These are phyloP conservation scores for Boechera stricta DNA, from an alignment of 345 rosid genomes.

Conservation along the genomic window DNA sequence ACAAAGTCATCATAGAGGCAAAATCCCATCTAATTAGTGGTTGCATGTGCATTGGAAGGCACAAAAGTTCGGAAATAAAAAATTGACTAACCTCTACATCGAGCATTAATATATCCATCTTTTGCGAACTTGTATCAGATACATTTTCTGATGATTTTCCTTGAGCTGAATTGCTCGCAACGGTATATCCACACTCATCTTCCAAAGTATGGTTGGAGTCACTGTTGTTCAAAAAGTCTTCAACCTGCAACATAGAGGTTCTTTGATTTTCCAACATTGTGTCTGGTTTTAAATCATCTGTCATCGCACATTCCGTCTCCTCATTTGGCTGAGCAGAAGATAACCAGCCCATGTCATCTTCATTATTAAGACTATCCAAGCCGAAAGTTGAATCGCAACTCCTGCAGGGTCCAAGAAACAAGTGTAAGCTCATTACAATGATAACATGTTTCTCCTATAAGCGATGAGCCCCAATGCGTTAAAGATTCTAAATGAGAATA, in stretches of 20 bases:
- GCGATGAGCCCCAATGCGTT: neutral
- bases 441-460: conserved; percentile 7
- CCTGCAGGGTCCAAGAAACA: conserved; percentile 53
- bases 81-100: conserved; percentile 58
- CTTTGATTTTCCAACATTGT: conserved; percentile 48
- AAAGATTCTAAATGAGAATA: conserved; percentile 12
- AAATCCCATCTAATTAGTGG: neutral
- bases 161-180: conserved; percentile 44
- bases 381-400: conserved; percentile 84
- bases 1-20: conserved; percentile 23
- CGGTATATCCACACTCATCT: conserved; percentile 43
- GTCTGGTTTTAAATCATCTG: conserved; percentile 54
- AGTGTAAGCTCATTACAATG: conserved; percentile 25
- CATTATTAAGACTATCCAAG: conserved; percentile 65
- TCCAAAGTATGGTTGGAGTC: conserved; percentile 45
- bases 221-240: conserved; percentile 48
- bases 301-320: conserved; percentile 55
- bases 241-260: conserved; percentile 47
- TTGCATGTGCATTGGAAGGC: conserved; percentile 5
- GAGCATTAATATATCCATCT: conserved; percentile 48
- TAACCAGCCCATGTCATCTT: conserved; percentile 77
- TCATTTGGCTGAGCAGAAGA: conserved; percentile 59
- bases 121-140: conserved; percentile 29
- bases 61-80: conserved; percentile 1
- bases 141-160: conserved; percentile 32